These are phyloP conservation scores for Candida smagusa DNA, from an alignment of 1,139 yeast species.

Conservation along the genomic window DNA sequence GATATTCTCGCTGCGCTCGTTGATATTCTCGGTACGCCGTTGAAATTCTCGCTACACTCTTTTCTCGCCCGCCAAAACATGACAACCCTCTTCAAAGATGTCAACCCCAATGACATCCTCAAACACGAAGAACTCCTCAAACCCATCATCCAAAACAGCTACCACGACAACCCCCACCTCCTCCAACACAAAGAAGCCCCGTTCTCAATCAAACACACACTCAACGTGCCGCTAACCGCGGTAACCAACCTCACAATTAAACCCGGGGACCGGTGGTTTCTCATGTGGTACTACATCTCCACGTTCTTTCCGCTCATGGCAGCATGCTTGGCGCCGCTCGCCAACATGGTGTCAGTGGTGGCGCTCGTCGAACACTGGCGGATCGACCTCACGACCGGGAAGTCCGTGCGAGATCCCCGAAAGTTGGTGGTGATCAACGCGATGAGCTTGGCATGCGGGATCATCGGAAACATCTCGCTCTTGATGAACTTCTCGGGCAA, in stretches of 20 bases:
- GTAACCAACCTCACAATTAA: conserved; percentile 29
- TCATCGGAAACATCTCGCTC: conserved; percentile 62
- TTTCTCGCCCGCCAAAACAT: no score
- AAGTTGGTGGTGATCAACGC: conserved; percentile 56
- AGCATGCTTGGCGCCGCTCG: conserved; percentile 75
- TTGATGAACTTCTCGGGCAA: conserved; percentile 63
- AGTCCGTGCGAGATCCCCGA: conserved; percentile 30
- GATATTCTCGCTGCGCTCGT: no score
- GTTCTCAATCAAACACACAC: conserved; percentile 21
- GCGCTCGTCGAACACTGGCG: conserved; percentile 77
- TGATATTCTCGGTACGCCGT: no score
- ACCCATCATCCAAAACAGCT: conserved; percentile 6
- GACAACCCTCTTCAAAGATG: conserved; percentile 4
- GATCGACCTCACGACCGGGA: conserved; percentile 20
- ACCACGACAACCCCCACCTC: conserved; percentile 12
- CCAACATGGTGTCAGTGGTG: conserved; percentile 68
- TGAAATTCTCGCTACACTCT: no score
- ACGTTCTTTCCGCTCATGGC: conserved; percentile 69
- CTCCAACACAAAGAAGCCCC: conserved; percentile 14
- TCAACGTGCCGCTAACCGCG: conserved; percentile 32
- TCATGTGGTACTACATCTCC: conserved; percentile 60
- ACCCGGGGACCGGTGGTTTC: conserved; percentile 49
- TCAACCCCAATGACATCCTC: conserved; percentile 4
- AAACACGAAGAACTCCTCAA: conserved; percentile 4
- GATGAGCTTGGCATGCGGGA: conserved; percentile 59